Conservation (phyloP, 148 eudicot species). For the Chenopodium suecicum region DNA sequence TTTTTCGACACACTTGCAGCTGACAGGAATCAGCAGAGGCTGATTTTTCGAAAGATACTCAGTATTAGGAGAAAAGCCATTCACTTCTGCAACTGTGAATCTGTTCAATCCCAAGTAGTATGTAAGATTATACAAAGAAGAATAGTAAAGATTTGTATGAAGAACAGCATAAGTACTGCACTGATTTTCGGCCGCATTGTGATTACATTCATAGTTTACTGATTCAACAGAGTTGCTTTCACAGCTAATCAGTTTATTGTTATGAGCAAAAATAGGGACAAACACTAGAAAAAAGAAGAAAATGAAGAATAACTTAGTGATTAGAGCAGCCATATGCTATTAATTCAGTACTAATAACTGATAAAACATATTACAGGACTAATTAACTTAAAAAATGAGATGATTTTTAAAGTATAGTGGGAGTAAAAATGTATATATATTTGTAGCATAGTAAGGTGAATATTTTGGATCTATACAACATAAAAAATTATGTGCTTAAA, state of each 20-base stretch:
- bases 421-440: neutral
- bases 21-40: slow-evolving; percentile 56
- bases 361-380: slow-evolving; percentile 16
- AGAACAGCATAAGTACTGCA: slow-evolving; percentile 54
- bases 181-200: slow-evolving; percentile 18
- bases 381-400: slow-evolving; percentile 22
- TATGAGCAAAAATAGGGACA: slow-evolving; percentile 30
- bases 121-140: slow-evolving; percentile 51
- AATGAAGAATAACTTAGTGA: slow-evolving; percentile 28
- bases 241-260: slow-evolving; percentile 34
- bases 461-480: slow-evolving; percentile 48
- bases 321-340: slow-evolving; percentile 29
- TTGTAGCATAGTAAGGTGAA: slow-evolving; percentile 32
- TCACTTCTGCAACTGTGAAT: slow-evolving; percentile 37
- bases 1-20: slow-evolving; percentile 42
- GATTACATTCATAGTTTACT: slow-evolving; percentile 33
- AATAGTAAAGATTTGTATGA: slow-evolving; percentile 46
- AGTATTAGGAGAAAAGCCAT: slow-evolving; percentile 42
- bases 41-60: slow-evolving; percentile 43
- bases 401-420: slow-evolving; percentile 2
- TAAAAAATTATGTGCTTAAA: slow-evolving; percentile 35
- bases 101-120: slow-evolving; percentile 48
- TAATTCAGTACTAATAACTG: slow-evolving; percentile 12
- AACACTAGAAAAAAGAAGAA: slow-evolving; percentile 19
- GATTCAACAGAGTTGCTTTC: slow-evolving; percentile 26